phyloP scores from a whole-genome alignment of 2,329 filamentous ascomycete species.

The Diaporthe ampelina region DNA sequence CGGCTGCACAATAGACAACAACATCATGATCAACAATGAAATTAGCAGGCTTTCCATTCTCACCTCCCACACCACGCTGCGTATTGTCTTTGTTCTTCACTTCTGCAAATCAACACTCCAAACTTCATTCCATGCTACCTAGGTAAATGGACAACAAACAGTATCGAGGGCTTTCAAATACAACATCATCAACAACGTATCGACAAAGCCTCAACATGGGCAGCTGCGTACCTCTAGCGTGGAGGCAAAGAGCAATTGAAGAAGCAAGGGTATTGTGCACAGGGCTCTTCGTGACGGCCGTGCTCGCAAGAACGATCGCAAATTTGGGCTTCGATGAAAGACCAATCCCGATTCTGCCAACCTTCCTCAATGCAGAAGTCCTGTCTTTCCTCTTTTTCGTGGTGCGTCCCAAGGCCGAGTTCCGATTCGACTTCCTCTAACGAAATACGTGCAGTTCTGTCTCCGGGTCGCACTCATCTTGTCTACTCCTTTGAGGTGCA shows the following conservation, averaged over 20 bases:
- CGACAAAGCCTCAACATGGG: neutral
- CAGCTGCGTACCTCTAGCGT: neutral
- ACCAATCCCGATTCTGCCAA: neutral
- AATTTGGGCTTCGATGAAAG: conserved; percentile 8
- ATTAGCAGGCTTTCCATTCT: neutral
- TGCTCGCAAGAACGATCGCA: conserved; percentile 1
- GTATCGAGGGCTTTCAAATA: neutral
- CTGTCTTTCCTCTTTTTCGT: neutral
- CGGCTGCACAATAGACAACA: neutral
- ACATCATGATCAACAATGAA: neutral
- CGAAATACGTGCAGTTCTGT: neutral
- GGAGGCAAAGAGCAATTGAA: neutral
- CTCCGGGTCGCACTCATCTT: neutral
- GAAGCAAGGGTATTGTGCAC: neutral
- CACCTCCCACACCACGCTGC: no score
- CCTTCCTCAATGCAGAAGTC: neutral
- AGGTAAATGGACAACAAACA: neutral
- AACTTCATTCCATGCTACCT: no score
- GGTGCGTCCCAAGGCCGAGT: neutral
- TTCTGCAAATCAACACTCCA: neutral
- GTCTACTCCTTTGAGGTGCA: neutral
- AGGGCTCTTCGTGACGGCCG: conserved; percentile 2
- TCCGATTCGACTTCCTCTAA: neutral
- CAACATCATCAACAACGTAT: no score
- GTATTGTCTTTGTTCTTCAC: fast-evolving